Percentiles rank a stretch among this genome's conserved stretches.
Evolutionary conservation across 1,139 yeast species (phyloP).

Genomic region (Yamadazyma spencermartinsiae): DNA sequence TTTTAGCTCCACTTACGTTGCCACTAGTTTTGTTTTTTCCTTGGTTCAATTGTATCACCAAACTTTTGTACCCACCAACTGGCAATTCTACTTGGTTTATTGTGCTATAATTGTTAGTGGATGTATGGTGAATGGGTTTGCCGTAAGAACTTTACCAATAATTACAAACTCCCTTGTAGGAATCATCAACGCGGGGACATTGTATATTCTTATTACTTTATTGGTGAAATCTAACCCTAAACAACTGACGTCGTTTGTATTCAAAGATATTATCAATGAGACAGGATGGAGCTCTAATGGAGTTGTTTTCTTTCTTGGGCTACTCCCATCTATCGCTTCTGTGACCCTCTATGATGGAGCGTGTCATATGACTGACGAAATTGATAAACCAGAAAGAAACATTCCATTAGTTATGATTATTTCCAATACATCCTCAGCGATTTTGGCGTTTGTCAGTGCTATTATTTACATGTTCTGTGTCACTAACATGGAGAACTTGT

Average conservation of each 20-base stretch:
- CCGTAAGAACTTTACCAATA: constrained; percentile 19
- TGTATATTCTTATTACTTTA: constrained; percentile 26
- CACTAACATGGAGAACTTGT: constrained; percentile 18
- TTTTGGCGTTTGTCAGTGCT: constrained; percentile 24
- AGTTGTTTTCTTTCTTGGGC: constrained; percentile 28
- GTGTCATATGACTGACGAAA: constrained; percentile 33
- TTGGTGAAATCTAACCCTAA: constrained; percentile 25
- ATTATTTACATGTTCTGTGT: constrained; percentile 30
- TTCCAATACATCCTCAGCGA: constrained; percentile 23
- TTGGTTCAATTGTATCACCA: constrained; percentile 36
- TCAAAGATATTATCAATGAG: constrained; percentile 23
- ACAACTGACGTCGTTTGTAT: constrained; percentile 25
- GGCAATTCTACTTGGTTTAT: constrained; percentile 27
- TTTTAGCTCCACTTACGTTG: constrained; percentile 29
- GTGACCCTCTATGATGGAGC: constrained; percentile 30
- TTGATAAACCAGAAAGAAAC: constrained; percentile 26
- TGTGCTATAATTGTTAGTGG: constrained; percentile 19
- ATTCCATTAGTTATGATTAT: constrained; percentile 31
- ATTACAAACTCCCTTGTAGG: constrained; percentile 21
- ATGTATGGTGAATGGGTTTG: constrained; percentile 22
- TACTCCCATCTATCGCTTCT: constrained; percentile 28
- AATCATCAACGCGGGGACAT: constrained; percentile 25
- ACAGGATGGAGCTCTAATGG: constrained; percentile 32
- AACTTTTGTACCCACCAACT: constrained; percentile 21
- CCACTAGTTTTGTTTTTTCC: constrained; percentile 45